Conservation (phyloP, 768 basidiomycete species). For the Leccinum olivaceopallidum region DNA sequence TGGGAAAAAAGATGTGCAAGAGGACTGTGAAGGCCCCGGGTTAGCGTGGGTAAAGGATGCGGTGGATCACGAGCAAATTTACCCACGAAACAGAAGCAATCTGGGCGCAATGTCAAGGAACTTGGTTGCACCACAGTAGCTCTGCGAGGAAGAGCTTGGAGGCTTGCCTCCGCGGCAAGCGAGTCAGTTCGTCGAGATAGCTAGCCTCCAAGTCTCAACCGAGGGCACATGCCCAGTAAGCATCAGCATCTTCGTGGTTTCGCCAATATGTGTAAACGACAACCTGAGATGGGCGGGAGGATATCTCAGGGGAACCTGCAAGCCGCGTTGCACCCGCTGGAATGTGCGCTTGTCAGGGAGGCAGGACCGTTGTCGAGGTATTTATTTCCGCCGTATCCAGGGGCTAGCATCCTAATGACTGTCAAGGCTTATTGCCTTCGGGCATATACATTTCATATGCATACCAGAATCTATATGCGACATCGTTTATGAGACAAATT, state of each 20-base stretch:
- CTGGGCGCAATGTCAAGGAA: background rate
- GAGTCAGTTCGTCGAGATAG: background rate
- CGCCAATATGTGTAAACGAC: background rate
- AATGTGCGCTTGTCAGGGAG: background rate
- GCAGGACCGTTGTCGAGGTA: background rate
- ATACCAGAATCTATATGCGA: background rate
- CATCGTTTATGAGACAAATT: background rate
- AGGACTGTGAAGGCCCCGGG: background rate
- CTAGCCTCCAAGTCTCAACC: background rate
- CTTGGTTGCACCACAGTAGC: background rate
- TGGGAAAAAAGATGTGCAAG: background rate
- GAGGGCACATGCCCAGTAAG: background rate
- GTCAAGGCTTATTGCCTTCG: background rate
- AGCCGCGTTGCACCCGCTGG: background rate
- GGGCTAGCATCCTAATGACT: background rate
- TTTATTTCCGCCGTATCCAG: background rate
- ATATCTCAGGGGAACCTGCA: background rate
- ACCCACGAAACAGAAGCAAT: background rate
- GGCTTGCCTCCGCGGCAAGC: background rate
- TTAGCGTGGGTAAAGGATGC: background rate
- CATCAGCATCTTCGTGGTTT: background rate
- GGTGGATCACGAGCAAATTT: background rate
- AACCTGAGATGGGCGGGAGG: background rate
- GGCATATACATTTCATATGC: background rate
- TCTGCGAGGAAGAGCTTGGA: background rate